These are phyloP conservation scores for Didymella sp. DNA, from an alignment of 2,329 filamentous ascomycete species.

Conservation along the genomic window DNA sequence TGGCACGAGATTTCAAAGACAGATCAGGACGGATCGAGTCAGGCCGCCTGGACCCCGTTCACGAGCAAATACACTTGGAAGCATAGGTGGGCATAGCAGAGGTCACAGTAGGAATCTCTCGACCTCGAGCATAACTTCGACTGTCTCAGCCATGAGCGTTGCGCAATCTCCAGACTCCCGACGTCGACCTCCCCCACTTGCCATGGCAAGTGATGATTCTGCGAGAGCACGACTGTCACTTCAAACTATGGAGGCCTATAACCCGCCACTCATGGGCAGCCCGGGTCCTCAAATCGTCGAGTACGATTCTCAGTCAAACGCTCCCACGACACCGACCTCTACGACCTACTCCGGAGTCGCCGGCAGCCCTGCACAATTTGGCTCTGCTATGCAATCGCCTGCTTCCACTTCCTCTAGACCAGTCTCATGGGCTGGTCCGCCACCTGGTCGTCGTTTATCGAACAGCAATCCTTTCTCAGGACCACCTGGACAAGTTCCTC, in stretches of 20 bases:
- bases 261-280: slow-evolving; percentile 66
- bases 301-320: slow-evolving; percentile 71
- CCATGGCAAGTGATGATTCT: slow-evolving; percentile 76
- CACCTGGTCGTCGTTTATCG: slow-evolving; percentile 75
- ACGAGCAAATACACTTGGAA: slow-evolving; percentile 78
- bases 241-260: slow-evolving; percentile 67
- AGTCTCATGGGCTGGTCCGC: slow-evolving; percentile 75
- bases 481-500: slow-evolving; percentile 66
- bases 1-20: slow-evolving; percentile 88
- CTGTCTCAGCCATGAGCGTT: slow-evolving; percentile 70
- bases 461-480: slow-evolving; percentile 76
- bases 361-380: slow-evolving; percentile 75
- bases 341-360: slow-evolving; percentile 79
- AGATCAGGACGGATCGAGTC: slow-evolving; percentile 86
- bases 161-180: slow-evolving; percentile 58
- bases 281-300: slow-evolving; percentile 69
- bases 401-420: slow-evolving; percentile 71
- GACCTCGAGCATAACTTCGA: slow-evolving; percentile 83
- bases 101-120: slow-evolving; percentile 87
- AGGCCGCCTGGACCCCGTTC: slow-evolving; percentile 75
- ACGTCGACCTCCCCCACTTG: slow-evolving; percentile 78
- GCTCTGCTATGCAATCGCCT: slow-evolving; percentile 73
- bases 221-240: slow-evolving; percentile 63
- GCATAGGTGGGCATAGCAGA: slow-evolving; percentile 71
- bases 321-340: slow-evolving; percentile 83